Evolutionary conservation across 2,329 filamentous ascomycete species (phyloP).

Genomic region (Zymoseptoria crescenta): DNA sequence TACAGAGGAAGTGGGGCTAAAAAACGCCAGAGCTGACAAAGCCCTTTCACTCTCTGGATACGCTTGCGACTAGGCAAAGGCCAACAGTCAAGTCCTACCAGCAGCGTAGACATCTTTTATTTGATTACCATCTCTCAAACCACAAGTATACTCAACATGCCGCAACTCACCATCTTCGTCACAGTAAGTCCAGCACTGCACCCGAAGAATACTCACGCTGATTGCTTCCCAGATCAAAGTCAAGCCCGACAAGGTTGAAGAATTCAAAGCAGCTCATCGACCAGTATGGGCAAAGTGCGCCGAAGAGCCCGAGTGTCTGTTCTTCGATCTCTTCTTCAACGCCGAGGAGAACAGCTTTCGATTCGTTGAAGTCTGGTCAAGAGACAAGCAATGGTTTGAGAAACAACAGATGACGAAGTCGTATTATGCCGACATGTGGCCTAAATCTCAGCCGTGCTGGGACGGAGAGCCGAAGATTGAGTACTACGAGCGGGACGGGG

Average conservation of each 20-base stretch:
- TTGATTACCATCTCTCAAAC: too few relatives aligned
- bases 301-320: slow-evolving; percentile 14
- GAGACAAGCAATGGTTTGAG: slow-evolving; percentile 14
- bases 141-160: background rate
- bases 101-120: too few relatives aligned
- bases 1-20: too few relatives aligned
- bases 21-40: too few relatives aligned
- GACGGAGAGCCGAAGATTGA: slow-evolving; percentile 11
- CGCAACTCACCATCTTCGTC: background rate
- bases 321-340: slow-evolving; percentile 17
- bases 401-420: slow-evolving; percentile 17
- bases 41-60: too few relatives aligned
- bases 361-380: slow-evolving; percentile 18
- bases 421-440: slow-evolving; percentile 15
- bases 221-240: slow-evolving; percentile 8
- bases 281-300: slow-evolving; percentile 17
- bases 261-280: slow-evolving; percentile 18
- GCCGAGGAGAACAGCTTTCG: slow-evolving; percentile 8
- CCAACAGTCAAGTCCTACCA: too few relatives aligned
- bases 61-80: too few relatives aligned
- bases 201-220: background rate
- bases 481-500: slow-evolving; percentile 14
- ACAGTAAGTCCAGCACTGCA: background rate
- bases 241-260: slow-evolving; percentile 13
- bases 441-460: slow-evolving; percentile 14